Evolutionary conservation across 371 early-diverging fungal species (phyloP), one percentile per base, ranked within the genome.

Genomic region (Paraphysoderma sedebokerense): DNA sequence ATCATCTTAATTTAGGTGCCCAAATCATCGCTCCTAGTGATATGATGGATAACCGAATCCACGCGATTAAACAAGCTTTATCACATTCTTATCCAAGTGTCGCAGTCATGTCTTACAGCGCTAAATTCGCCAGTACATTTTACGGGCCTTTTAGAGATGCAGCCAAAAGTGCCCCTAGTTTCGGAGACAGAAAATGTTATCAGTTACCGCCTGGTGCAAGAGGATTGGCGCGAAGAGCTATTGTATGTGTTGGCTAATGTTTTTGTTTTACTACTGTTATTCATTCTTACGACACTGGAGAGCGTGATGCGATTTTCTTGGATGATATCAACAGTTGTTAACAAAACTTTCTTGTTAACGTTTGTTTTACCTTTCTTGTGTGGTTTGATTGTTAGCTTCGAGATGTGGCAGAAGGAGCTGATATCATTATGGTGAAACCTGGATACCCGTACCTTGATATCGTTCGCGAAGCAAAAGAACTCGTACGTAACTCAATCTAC

Each of bases 61-160:
- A 70, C 41, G 85, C 87, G 5, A 93, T 97, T 60, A 96, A 96
- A 68, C 61, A 78, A 48, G 71, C 70, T 0, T 64, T 95, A 35
- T 77, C 77, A 7, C 76, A 81, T 61, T 45, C 23, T 37, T 20
- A n/a, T 9, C 8, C 6, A 8, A 74, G 78, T 54, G 81, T 81
- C 28, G 68, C 83, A 53, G 75, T 96, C 44, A 92, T 96, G 84
- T 75, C 82, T 13, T 95, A 95, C 60, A 78, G 85, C 47, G 92
- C 92, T 36, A 96, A 96, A 61, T 96, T 88, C 58, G 87, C 97
- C 37, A 82, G 83, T 27, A 72, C 71, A 3, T 91, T 92, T 60
- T 96, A 96, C 58, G 97, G 97, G 0, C 97, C 97, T 0, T 96
- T 96, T 77, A 76, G 95, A 54, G 93, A 92, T 51, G 92, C 92